Conservation (phyloP, 1,284 basidiomycete species). For the Ganoderma sp. region DNA sequence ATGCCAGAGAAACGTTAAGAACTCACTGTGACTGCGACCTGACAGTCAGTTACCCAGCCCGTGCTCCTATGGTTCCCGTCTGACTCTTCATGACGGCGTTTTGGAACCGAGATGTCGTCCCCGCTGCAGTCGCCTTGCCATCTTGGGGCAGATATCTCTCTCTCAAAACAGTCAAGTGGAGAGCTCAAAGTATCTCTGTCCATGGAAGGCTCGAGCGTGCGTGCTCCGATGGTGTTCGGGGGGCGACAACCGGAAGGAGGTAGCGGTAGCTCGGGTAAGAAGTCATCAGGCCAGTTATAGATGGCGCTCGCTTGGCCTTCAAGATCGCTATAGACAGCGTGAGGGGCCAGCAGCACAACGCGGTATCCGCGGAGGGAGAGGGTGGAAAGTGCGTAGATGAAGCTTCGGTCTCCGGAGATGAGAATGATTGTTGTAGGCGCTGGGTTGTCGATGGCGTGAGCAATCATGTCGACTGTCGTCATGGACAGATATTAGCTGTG, state of each 20-base stretch:
- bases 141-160: neutral
- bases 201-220: neutral
- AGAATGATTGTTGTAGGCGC: conserved; percentile 56
- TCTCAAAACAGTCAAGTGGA: neutral
- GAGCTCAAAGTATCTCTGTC: neutral
- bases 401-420: conserved; percentile 63
- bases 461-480: conserved; percentile 60
- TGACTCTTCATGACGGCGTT: neutral
- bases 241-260: neutral
- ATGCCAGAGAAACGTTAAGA: neutral
- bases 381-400: conserved; percentile 60
- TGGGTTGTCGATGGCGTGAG: conserved; percentile 59
- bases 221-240: neutral
- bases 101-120: neutral
- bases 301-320: conserved; percentile 59
- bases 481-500: neutral
- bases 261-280: conserved; percentile 36
- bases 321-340: conserved; percentile 44
- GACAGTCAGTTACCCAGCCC: neutral
- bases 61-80: neutral
- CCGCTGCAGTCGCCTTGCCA: neutral
- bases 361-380: conserved; percentile 54
- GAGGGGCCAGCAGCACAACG: conserved; percentile 46
- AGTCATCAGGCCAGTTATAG: conserved; percentile 55
- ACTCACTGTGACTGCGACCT: neutral